Percentiles rank a stretch among this genome's conserved stretches.
phyloP scores from a whole-genome alignment of 2,329 filamentous ascomycete species.

The Neocucurbitaria cava region DNA sequence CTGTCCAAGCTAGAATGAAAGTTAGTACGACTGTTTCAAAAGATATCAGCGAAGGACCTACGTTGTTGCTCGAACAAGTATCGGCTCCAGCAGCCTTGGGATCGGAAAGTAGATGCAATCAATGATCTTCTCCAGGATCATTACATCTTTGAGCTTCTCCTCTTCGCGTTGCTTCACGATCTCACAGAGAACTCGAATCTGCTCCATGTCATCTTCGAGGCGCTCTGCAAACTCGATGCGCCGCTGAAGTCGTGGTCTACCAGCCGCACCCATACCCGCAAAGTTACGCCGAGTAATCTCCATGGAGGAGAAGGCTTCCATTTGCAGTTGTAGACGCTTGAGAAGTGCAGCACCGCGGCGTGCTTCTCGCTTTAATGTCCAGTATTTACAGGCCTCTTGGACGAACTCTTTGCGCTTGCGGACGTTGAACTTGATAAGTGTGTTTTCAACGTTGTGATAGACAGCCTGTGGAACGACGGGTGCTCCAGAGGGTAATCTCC shows the following conservation, averaged over 20 bases:
- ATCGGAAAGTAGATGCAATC: conserved; percentile 94
- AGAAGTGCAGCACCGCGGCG: conserved; percentile 88
- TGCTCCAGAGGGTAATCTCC: conserved; percentile 93
- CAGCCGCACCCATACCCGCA: conserved; percentile 88
- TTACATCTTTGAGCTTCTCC: conserved; percentile 77
- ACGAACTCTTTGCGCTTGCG: conserved; percentile 91
- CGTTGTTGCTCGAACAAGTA: conserved; percentile 80
- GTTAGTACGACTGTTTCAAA: conserved; percentile 1
- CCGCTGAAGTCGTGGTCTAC: conserved; percentile 76
- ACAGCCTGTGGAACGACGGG: conserved; percentile 92
- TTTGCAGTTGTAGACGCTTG: conserved; percentile 90
- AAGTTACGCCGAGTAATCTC: conserved; percentile 96
- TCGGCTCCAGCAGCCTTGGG: conserved; percentile 74
- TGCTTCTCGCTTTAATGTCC: conserved; percentile 95
- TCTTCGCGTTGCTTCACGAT: conserved; percentile 77
- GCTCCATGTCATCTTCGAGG: conserved; percentile 77
- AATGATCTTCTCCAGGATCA: conserved; percentile 79
- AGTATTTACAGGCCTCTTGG: conserved; percentile 93
- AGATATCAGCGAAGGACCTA: conserved; percentile 63
- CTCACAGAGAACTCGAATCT: conserved; percentile 73
- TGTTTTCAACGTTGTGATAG: conserved; percentile 83
- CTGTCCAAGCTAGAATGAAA: conserved; percentile 48
- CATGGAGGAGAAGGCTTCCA: conserved; percentile 97
- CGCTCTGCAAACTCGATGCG: conserved; percentile 87
- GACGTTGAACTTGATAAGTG: conserved; percentile 81